phyloP scores from a whole-genome alignment of 495 filamentous ascomycete species.

The Aspergillus asperescens region DNA sequence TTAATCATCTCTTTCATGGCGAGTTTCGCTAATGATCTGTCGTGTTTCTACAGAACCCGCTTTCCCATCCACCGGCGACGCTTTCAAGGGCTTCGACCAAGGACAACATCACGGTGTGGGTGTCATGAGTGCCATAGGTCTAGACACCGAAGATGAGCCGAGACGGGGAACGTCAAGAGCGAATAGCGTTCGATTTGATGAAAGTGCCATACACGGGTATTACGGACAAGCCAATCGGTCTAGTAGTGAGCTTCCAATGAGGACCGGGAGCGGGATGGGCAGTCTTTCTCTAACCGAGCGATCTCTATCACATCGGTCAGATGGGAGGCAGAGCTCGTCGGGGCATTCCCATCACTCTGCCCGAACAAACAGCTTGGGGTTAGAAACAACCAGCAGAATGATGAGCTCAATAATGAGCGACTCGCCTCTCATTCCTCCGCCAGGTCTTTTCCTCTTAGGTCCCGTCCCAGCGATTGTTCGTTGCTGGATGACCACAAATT shows the following conservation, averaged over 20 bases:
- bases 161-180: slow-evolving; percentile 86
- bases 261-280: slow-evolving; percentile 76
- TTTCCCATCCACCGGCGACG: slow-evolving; percentile 67
- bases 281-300: slow-evolving; percentile 83
- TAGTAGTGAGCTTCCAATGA: slow-evolving; percentile 69
- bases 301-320: slow-evolving; percentile 88
- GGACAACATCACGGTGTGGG: slow-evolving; percentile 62
- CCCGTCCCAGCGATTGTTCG: slow-evolving; percentile 89
- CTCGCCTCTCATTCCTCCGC: slow-evolving; percentile 69
- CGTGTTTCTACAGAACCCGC: slow-evolving; percentile 53
- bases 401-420: slow-evolving; percentile 56
- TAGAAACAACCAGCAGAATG: slow-evolving; percentile 64
- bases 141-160: slow-evolving; percentile 88
- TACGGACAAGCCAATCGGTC: slow-evolving; percentile 78
- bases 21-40: slow-evolving; percentile 4
- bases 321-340: slow-evolving; percentile 89
- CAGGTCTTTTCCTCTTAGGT: slow-evolving; percentile 74
- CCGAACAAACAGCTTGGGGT: slow-evolving; percentile 74
- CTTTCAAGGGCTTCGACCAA: slow-evolving; percentile 81
- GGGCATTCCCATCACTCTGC: slow-evolving; percentile 78
- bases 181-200: slow-evolving; percentile 98
- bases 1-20: neutral
- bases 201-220: slow-evolving; percentile 86
- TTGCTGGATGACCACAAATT: slow-evolving; percentile 86
- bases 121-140: slow-evolving; percentile 64